Conservation (phyloP, 345 rosid genomes). For the Salix dunnii region DNA sequence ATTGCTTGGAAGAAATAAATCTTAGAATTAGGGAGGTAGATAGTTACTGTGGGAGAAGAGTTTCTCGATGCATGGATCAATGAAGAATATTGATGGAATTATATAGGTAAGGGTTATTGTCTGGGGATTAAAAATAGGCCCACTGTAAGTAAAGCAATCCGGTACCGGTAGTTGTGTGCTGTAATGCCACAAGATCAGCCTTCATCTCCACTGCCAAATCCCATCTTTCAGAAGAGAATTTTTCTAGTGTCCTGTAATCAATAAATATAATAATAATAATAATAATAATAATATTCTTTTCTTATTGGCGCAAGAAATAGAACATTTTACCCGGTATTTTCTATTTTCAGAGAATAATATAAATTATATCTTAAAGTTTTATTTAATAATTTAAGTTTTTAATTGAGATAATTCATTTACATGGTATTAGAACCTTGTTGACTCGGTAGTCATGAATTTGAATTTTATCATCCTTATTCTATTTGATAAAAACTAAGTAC, state of each 20-base stretch:
- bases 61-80: background rate
- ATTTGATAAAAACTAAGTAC: rapidly evolving
- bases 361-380: no score
- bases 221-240: no score
- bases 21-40: background rate
- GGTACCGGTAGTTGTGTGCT: background rate
- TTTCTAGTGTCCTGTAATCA: no score
- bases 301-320: no score
- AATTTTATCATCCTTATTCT: rapidly evolving
- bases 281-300: no score
- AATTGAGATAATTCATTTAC: no score
- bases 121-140: background rate
- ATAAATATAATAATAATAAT: no score
- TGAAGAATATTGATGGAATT: background rate
- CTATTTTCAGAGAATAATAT: no score
- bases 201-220: background rate
- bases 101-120: background rate
- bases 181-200: background rate
- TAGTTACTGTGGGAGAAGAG: background rate
- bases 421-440: no score
- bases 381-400: no score
- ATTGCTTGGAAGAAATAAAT: background rate
- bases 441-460: no score
- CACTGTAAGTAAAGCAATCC: background rate
- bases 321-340: no score